phyloP scores from a whole-genome alignment of 2,329 filamentous ascomycete species.

The Xylaria sp. region DNA sequence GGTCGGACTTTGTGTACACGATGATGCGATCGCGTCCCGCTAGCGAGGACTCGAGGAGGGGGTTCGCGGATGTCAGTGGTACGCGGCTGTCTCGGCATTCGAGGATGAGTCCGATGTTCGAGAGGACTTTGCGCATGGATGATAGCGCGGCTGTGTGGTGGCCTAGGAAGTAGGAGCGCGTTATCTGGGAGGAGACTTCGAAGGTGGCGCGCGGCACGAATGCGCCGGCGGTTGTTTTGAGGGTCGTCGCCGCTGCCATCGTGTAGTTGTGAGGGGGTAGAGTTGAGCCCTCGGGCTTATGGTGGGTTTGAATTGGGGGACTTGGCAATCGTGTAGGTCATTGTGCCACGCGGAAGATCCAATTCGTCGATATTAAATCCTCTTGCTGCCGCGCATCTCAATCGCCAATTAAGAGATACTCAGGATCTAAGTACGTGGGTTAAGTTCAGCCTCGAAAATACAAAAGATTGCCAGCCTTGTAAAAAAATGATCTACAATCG shows the following conservation, averaged over 20 bases:
- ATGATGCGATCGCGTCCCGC: slow-evolving; percentile 78
- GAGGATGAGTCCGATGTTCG: slow-evolving; percentile 85
- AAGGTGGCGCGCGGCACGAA: slow-evolving; percentile 82
- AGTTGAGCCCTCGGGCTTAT: slow-evolving; percentile 4
- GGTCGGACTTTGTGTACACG: slow-evolving; percentile 90
- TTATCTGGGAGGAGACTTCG: slow-evolving; percentile 76
- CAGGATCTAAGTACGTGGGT: not conserved
- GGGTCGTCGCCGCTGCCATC: slow-evolving; percentile 11
- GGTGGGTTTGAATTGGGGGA: slow-evolving; percentile 11
- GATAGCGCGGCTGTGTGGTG: slow-evolving; percentile 86
- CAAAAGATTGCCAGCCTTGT: slow-evolving; percentile 26
- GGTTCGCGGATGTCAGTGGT: slow-evolving; percentile 89
- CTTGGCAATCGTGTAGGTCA: slow-evolving; percentile 1
- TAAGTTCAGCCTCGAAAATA: slow-evolving; percentile 19
- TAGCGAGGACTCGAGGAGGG: slow-evolving; percentile 82
- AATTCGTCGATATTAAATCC: not conserved
- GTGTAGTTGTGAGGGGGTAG: not conserved
- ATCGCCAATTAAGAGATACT: not conserved
- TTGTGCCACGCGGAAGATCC: not conserved
- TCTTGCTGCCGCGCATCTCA: not conserved
- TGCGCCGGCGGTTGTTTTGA: slow-evolving; percentile 50
- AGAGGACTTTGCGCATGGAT: slow-evolving; percentile 84
- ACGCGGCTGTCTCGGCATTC: slow-evolving; percentile 96
- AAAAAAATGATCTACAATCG: slow-evolving; percentile 1
- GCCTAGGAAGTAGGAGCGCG: slow-evolving; percentile 91